Evolutionary conservation across 805 yeast species (phyloP), one percentile per base, ranked within the genome.

Genomic region (Suhomyces prunicola): DNA sequence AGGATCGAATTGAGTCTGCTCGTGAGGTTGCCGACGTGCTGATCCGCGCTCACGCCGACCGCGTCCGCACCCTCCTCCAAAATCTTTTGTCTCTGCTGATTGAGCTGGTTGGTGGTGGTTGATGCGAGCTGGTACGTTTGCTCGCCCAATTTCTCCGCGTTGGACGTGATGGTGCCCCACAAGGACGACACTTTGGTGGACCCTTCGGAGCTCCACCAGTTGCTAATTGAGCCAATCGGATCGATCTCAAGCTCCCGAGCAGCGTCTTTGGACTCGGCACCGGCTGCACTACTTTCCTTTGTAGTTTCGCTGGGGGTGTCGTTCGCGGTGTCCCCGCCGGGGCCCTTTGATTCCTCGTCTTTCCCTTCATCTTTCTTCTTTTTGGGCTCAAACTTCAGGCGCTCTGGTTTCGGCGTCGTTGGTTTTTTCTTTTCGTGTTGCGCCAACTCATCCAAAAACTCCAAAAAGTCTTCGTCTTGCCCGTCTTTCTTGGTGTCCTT

Each of bases 181-280:
- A 88, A 58, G 6, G 84, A 83, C 5, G 81, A 77, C 2, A 86
- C 90, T 26, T 83, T 82, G 2, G 79, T 74, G 2, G 90, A 83
- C 0, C 92, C 92, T 44, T 84, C 84, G 1, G 76, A 76, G 2
- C 82, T 80, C 90, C 91, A 87, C 94, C 96, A 88, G 39, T 77
- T 82, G 4, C 90, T 77, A 48, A 87, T 70, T 1, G 89, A 79
- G 0, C 85, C 76, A 36, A 87, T 78, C 13, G 92, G 90, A 61
- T 86, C 90, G 54, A 76, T 65, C 10, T 66, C 68, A 27, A 55
- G 54, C 50, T 63, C 69, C 4, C 58, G 59, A 24, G 41, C 51
- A 9, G 61, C 60, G 27, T 42, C 27, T 5, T 50, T n/a, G 13
- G 17, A 17, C 27, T 19, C 23, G 19, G 13, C 27, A n/a, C 36